Base-by-base conservation (phyloP, 2,329 filamentous ascomycete species). In the Sporothrix inflata region DNA sequence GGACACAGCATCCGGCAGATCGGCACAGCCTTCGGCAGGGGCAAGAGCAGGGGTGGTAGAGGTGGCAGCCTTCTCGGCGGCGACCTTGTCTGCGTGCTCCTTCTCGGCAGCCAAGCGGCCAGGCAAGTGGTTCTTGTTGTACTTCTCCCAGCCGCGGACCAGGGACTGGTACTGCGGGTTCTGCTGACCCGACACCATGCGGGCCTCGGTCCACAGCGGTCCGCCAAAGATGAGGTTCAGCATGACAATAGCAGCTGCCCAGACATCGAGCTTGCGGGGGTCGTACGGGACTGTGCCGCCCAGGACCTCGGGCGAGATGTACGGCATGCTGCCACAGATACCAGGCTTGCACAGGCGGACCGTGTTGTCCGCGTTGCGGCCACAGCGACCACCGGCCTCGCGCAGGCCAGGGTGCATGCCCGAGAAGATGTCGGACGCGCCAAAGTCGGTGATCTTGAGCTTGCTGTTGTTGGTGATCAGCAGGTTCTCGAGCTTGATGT, bases 371-470 rank as follows among this genome's bases (percentile, higher is more conserved):
- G 94, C 93, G 75, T 90, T 88, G 78, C 88, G 87, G 65, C 91
- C 92, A 80, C 92, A 94, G 77, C 92, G 87, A 71, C 92, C 92
- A 69, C 89, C 89, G 14, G 92, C 88, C 77, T 91, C 89, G 73
- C 92, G 87, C 53, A 94, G 82, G 40, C 93, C 94, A 0, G 93
- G 94, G 80, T 97, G 93, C 68, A 90, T 90, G 51, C 93, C 94
- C 70, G 87, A 89, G 78, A 97, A 97, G 21, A 97, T 92, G 79
- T 96, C 93, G 0, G 93, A 94, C 16, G 95, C 92, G 70, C 94
- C 94, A 82, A 97, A 97, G 80, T 97, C 94, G 67, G 93, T 94
- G 73, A 97, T 94, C 82, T 97, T 97, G 71, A 97, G 85, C 79
- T 93, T 91, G 78, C 93, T 93, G 73, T 94, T 89, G 76, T 89